Conservation (phyloP, 2,329 filamentous ascomycete species). For the Fusarium citri region DNA sequence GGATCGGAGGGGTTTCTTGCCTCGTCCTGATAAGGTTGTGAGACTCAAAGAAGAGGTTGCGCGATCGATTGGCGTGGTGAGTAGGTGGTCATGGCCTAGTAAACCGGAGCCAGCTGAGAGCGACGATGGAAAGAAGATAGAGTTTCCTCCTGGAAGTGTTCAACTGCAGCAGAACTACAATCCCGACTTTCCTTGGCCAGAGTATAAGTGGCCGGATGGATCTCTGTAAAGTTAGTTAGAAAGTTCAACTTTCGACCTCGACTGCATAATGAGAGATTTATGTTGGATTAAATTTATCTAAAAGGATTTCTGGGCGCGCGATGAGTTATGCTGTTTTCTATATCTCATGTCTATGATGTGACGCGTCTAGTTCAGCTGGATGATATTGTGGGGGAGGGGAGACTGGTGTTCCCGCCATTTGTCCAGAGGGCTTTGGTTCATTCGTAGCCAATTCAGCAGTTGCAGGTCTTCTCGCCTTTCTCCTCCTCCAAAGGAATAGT, state of each 20-base stretch:
- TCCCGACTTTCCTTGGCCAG: neutral
- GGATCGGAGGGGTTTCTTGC: neutral
- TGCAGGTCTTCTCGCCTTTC: neutral
- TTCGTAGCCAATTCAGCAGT: neutral
- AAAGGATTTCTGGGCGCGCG: too few species aligned
- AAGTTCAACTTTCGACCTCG: neutral
- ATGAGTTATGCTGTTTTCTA: neutral
- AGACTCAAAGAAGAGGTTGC: conserved; percentile 2
- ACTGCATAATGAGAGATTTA: too few species aligned
- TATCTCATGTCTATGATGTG: neutral
- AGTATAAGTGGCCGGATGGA: neutral
- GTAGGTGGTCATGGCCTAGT: neutral
- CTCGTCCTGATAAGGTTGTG: neutral
- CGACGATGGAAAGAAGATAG: neutral
- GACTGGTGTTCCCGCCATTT: neutral
- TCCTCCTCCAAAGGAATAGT: neutral
- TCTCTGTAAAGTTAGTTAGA: neutral
- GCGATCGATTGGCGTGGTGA: neutral
- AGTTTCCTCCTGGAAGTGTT: conserved; percentile 3
- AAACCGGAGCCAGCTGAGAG: neutral
- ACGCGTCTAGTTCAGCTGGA: neutral
- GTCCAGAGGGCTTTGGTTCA: neutral
- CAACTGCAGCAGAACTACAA: conserved; percentile 6
- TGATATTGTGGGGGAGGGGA: neutral
- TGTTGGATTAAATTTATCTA: neutral